Base-by-base conservation (phyloP, 805 yeast species). In the Candida chilensis region DNA sequence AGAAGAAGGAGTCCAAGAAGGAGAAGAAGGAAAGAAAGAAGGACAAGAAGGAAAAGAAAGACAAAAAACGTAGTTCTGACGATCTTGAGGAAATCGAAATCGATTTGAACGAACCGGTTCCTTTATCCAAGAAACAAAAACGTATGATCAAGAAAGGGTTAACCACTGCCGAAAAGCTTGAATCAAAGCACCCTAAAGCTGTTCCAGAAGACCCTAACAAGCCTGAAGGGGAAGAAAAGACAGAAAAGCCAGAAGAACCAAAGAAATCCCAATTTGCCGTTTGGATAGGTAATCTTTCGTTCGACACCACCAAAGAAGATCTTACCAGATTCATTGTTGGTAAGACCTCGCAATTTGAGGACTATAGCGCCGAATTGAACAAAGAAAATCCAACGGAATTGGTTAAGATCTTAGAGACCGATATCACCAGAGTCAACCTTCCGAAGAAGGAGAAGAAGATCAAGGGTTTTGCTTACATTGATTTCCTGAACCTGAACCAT, bases 281-380 rank as follows among this genome's bases (percentile, higher is more conserved):
- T 20, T 92, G 98, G 98, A 72, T 92, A 28, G 98, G 98, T 26
- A 92, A 92, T 50, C 57, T 92, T 38, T 68, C 95, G 0, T 92
- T 80, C 45, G 92, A 84, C 31, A 85, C 96, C 4, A 66, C 78
- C 0, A 75, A 70, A 42, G 90, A 81, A 20, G 94, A 87, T 38
- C 47, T 92, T 20, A 59, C 60, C 10, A 65, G 76, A 32, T 86
- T 81, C 39, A 54, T 92, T 5, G 57, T 67, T 2, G 67, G 71
- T 7, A 83, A 79, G 47, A 71, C 90, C 0, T 45, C 57, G 11
- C 57, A 49, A 1, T 48, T 45, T 8, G 54, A 54, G 3, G 60
- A 48, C 5, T 50, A 39, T 16, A 33, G 47, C 1, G 47, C 45
- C 3, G 47, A 41, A 0, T 33, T 5, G 59, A 54, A 12, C 17